These are phyloP conservation scores for Termitomyces sp. DNA, from an alignment of 768 basidiomycete species.

Conservation along the genomic window DNA sequence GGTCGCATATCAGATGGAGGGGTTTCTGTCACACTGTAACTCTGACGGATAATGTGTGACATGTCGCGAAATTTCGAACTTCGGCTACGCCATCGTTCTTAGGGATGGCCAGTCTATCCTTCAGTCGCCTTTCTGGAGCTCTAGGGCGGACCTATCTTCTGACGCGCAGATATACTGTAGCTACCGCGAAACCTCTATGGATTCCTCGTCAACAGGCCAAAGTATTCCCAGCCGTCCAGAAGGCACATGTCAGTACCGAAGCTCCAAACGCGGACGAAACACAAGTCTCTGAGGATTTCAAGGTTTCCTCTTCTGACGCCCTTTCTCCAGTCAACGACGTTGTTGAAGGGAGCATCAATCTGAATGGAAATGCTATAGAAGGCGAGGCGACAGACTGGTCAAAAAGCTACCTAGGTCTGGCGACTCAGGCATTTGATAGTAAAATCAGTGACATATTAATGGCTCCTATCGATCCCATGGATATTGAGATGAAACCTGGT, in stretches of 20 bases:
- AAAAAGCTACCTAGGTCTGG: slow-evolving; percentile 78
- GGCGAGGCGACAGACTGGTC: slow-evolving; percentile 70
- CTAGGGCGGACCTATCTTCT: slow-evolving; percentile 6
- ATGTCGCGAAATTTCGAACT: slow-evolving; percentile 1
- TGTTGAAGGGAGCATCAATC: background rate
- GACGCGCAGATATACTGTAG: slow-evolving; percentile 2
- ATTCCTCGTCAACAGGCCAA: slow-evolving; percentile 4
- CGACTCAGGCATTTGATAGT: slow-evolving; percentile 66
- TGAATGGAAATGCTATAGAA: background rate
- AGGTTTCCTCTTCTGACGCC: slow-evolving; percentile 8
- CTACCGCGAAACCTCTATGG: slow-evolving; percentile 3
- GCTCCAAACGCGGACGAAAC: background rate
- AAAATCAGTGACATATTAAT: slow-evolving; percentile 70
- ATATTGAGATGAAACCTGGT: slow-evolving; percentile 96
- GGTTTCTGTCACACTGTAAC: background rate
- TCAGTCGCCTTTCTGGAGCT: slow-evolving; percentile 12
- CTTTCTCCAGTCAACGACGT: slow-evolving; percentile 2
- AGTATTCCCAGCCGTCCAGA: background rate
- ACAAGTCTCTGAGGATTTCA: slow-evolving; percentile 3
- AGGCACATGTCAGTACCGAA: slow-evolving; percentile 11
- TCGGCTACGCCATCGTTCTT: background rate
- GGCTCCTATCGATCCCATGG: slow-evolving; percentile 65
- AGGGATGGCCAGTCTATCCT: slow-evolving; percentile 18
- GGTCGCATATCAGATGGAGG: slow-evolving; percentile 8
- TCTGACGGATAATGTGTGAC: slow-evolving; percentile 1